phyloP scores from a whole-genome alignment of 106 monocot species.

The Apostasia ramifera region DNA sequence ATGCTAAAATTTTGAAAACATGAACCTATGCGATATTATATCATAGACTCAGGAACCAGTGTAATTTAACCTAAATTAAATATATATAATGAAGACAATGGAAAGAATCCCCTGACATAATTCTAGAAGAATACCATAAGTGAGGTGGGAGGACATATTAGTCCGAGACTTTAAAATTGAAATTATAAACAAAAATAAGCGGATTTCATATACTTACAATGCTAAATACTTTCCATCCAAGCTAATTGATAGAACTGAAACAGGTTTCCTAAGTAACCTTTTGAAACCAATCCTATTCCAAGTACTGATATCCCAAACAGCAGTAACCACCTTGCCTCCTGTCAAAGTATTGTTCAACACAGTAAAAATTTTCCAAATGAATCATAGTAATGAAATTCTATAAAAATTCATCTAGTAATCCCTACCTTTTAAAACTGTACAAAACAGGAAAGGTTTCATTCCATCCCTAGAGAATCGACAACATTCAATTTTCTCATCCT shows the following conservation, averaged over 20 bases:
- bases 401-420: neutral
- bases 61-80: no score
- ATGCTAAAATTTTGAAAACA: no score
- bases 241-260: conserved; percentile 76
- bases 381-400: neutral
- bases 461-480: conserved; percentile 97
- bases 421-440: conserved; percentile 72
- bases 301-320: conserved; percentile 89
- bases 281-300: conserved; percentile 94
- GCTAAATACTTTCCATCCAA: conserved; percentile 93
- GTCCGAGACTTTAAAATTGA: neutral
- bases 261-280: conserved; percentile 63
- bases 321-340: conserved; percentile 48
- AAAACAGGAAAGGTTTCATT: conserved; percentile 85
- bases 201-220: conserved; percentile 48
- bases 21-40: no score
- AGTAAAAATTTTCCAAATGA: no score
- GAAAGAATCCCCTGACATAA: no score
- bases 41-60: no score
- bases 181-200: neutral
- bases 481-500: conserved; percentile 98
- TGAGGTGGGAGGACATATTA: neutral
- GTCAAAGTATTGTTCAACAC: neutral
- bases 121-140: neutral
- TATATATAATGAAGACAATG: no score